phyloP scores from a whole-genome alignment of 1,139 yeast genomes.

The Pichia sp. region DNA sequence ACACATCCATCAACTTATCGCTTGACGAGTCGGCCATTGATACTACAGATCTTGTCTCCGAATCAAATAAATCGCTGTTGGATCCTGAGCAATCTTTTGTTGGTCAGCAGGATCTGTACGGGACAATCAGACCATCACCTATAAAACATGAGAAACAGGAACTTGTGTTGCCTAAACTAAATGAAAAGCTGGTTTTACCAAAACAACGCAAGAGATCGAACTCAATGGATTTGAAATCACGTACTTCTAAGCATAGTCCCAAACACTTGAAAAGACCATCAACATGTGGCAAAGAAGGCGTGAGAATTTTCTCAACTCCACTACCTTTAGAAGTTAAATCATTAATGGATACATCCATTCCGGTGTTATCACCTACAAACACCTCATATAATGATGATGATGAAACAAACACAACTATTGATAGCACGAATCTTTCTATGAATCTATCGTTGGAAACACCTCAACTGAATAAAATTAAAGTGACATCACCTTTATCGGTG shows the following conservation, averaged over 20 bases:
- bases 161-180: constrained; percentile 17
- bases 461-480: background rate
- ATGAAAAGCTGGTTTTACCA: constrained; percentile 20
- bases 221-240: constrained; percentile 2
- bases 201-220: constrained; percentile 18
- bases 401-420: background rate
- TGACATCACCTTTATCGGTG: constrained; percentile 15
- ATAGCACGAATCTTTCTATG: constrained; percentile 1
- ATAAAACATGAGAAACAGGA: constrained; percentile 18
- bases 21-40: constrained; percentile 2
- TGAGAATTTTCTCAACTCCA: constrained; percentile 24
- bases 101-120: constrained; percentile 23
- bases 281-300: constrained; percentile 12
- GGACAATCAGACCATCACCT: constrained; percentile 23
- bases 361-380: constrained; percentile 26
- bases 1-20: constrained; percentile 1
- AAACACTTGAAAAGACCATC: constrained; percentile 9
- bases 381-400: background rate
- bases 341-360: constrained; percentile 26
- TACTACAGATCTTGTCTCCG: background rate
- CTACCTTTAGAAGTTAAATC: constrained; percentile 22
- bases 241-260: background rate
- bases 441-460: constrained; percentile 8
- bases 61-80: constrained; percentile 1
- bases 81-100: constrained; percentile 4